Conservation (phyloP, 345 rosid genomes). For the Eucalyptus erythrocorys region DNA sequence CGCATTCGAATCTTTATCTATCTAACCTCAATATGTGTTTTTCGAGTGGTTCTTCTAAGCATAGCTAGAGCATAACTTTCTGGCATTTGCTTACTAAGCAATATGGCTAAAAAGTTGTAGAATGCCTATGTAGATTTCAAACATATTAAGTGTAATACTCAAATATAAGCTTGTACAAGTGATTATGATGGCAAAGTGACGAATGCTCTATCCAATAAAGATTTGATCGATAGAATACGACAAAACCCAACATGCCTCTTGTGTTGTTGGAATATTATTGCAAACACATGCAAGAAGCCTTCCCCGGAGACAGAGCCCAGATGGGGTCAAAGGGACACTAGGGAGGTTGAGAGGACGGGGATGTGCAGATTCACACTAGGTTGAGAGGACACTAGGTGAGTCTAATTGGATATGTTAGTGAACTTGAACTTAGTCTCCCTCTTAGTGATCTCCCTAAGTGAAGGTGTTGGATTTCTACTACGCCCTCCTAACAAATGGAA, state of each 20-base stretch:
- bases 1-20: not conserved
- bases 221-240: not conserved
- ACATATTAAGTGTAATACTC: not conserved
- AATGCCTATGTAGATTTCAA: not conserved
- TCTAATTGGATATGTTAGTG: too few species aligned
- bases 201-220: not conserved
- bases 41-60: not conserved
- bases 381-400: not conserved
- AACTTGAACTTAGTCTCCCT: too few species aligned
- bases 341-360: not conserved
- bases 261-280: not conserved
- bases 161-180: not conserved
- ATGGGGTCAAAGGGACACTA: not conserved
- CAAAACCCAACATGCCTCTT: not conserved
- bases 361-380: not conserved
- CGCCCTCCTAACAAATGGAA: too few species aligned
- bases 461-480: too few species aligned
- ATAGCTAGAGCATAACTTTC: not conserved
- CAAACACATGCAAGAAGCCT: not conserved
- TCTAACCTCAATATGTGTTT: not conserved
- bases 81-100: not conserved
- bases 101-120: not conserved
- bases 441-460: too few species aligned
- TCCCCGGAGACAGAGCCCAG: not conserved
- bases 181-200: not conserved